Evolutionary conservation across 176 grass and related monocot species (phyloP).

Genomic region (Zoysia pacifica): DNA sequence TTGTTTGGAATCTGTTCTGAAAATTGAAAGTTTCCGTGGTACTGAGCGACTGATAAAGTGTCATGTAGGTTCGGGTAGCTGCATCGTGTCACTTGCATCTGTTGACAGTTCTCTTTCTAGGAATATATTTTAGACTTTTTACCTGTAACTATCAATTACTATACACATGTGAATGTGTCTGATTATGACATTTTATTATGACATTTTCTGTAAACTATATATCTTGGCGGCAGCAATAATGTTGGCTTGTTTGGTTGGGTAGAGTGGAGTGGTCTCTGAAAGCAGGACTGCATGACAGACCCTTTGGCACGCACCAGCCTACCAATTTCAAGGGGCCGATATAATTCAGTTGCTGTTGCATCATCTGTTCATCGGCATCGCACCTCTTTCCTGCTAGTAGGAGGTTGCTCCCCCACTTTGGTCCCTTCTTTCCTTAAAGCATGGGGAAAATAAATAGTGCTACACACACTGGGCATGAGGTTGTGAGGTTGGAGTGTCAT

Average conservation of each 20-base stretch:
- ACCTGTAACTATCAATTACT: neutral
- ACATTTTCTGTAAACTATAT: constrained; percentile 4
- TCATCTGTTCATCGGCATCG: constrained; percentile 38
- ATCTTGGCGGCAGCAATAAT: constrained; percentile 33
- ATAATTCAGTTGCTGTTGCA: constrained; percentile 41
- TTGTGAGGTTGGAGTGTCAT: constrained; percentile 56
- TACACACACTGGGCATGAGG: constrained; percentile 19
- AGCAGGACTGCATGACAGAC: constrained; percentile 36
- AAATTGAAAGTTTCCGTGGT: constrained; percentile 20
- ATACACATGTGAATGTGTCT: neutral
- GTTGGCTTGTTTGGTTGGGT: constrained; percentile 31
- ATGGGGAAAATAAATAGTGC: constrained; percentile 47
- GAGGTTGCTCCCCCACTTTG: constrained; percentile 43
- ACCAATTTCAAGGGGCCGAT: constrained; percentile 36
- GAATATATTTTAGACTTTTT: neutral
- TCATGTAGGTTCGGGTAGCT: constrained; percentile 26
- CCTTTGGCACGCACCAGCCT: constrained; percentile 45
- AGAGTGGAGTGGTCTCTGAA: constrained; percentile 46
- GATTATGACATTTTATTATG: neutral
- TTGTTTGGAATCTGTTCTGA: constrained; percentile 19
- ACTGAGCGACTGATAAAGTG: constrained; percentile 33
- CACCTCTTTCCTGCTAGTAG: constrained; percentile 29
- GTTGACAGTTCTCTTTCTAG: constrained; percentile 2
- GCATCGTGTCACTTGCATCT: constrained; percentile 19
- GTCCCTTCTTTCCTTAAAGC: constrained; percentile 69